Conservation (phyloP, 352 stramenopile species). For the Elongisporangium senticosum region DNA sequence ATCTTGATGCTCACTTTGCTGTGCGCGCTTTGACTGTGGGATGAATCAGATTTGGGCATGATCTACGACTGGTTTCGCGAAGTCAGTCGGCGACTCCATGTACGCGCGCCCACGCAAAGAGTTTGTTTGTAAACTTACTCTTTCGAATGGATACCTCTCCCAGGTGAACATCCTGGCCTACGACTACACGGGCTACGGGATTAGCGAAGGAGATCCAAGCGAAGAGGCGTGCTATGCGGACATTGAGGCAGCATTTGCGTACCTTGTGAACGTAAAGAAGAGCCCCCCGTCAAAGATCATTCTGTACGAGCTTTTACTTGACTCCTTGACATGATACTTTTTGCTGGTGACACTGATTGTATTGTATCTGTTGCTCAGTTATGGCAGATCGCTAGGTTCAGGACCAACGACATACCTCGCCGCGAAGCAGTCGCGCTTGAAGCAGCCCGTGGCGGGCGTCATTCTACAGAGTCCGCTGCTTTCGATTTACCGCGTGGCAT, state of each 20-base stretch:
- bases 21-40: background rate
- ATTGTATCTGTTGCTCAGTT: constrained; percentile 22
- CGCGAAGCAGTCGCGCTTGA: constrained; percentile 85
- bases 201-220: constrained; percentile 88
- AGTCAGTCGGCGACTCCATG: constrained; percentile 72
- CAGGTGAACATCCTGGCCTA: constrained; percentile 88
- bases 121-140: background rate
- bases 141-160: constrained; percentile 1
- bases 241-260: constrained; percentile 94
- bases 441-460: constrained; percentile 91
- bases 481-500: constrained; percentile 96
- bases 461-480: constrained; percentile 96
- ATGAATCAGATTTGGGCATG: constrained; percentile 90
- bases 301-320: constrained; percentile 64
- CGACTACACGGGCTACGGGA: constrained; percentile 98
- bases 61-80: constrained; percentile 97
- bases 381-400: constrained; percentile 88
- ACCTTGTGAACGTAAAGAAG: constrained; percentile 91
- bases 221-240: constrained; percentile 95
- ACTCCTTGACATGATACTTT: constrained; percentile 3
- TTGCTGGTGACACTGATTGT: background rate
- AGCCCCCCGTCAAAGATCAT: constrained; percentile 92
- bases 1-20: background rate
- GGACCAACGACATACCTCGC: constrained; percentile 97
- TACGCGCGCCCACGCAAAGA: constrained; percentile 10